Evolutionary conservation across 1,139 yeast species (phyloP).

Genomic region (Debaryomycetaceae sp.): DNA sequence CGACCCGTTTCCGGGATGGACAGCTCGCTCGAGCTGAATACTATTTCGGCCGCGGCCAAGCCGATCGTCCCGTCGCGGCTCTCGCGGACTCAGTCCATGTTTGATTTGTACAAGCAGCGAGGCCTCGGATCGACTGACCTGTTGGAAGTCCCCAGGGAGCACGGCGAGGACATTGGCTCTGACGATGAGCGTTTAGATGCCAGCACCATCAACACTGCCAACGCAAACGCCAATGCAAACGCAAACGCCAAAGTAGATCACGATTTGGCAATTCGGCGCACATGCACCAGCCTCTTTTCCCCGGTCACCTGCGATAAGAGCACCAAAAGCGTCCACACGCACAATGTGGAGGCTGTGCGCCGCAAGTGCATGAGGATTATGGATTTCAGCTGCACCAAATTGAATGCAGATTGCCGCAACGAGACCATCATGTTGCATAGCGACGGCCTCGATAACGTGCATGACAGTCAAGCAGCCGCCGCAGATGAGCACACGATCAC

Average conservation of each 20-base stretch:
- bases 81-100: slow-evolving; percentile 30
- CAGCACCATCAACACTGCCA: too few relatives aligned
- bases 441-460: too few relatives aligned
- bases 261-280: slow-evolving; percentile 14
- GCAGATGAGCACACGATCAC: slow-evolving; percentile 6
- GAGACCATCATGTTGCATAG: too few relatives aligned
- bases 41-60: slow-evolving; percentile 1
- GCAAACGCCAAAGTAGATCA: slow-evolving; percentile 2
- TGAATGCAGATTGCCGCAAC: too few relatives aligned
- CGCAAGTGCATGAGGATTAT: slow-evolving; percentile 20
- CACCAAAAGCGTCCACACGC: slow-evolving; percentile 12
- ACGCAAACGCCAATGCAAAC: slow-evolving; percentile 1
- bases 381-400: slow-evolving; percentile 8
- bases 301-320: slow-evolving; percentile 13
- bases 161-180: not conserved
- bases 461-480: too few relatives aligned
- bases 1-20: slow-evolving; percentile 1
- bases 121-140: not conserved
- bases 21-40: slow-evolving; percentile 1
- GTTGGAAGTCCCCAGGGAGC: not conserved
- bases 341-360: slow-evolving; percentile 15
- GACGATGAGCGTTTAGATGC: not conserved
- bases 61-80: slow-evolving; percentile 11
- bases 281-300: slow-evolving; percentile 16
- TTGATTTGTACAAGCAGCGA: slow-evolving; percentile 17